A percentile compares a stretch with the other conserved stretches of the same genome.
phyloP scores from a whole-genome alignment of 768 basidiomycete genomes.

The Tremella fuciformis region DNA sequence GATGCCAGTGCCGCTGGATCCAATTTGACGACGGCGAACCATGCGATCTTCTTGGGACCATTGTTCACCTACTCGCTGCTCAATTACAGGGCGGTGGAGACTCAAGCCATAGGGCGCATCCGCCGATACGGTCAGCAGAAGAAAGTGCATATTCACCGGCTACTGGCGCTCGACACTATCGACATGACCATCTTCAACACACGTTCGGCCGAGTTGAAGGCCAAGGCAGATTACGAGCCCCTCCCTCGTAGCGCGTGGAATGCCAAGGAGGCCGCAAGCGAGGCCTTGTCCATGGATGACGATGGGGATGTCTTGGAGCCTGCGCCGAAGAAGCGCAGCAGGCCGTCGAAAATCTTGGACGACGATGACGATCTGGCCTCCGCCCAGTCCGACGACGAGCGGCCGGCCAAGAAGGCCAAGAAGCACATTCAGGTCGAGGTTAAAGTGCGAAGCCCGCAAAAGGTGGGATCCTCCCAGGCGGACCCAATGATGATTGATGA shows the following conservation, averaged over 20 bases:
- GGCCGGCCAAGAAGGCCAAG: conserved; percentile 11
- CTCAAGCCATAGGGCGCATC: conserved; percentile 54
- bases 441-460: conserved; percentile 25
- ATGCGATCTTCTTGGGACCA: conserved; percentile 91
- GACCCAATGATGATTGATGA: conserved; percentile 32
- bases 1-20: conserved; percentile 61
- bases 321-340: neutral
- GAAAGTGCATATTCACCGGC: conserved; percentile 74
- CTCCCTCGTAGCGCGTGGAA: conserved; percentile 28
- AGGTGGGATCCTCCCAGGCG: conserved; percentile 12
- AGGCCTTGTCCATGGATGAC: conserved; percentile 1
- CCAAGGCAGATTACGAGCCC: conserved; percentile 34
- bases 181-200: conserved; percentile 71
- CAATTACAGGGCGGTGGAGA: conserved; percentile 72
- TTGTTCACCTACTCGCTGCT: conserved; percentile 79
- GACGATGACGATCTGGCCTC: neutral
- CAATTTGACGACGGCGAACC: conserved; percentile 88
- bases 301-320: neutral
- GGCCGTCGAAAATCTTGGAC: neutral
- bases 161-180: conserved; percentile 80
- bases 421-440: conserved; percentile 14
- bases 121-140: conserved; percentile 72
- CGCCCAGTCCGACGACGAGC: neutral
- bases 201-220: conserved; percentile 23
- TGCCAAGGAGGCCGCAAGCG: conserved; percentile 12